Evolutionary conservation across 176 grass and related monocot species (phyloP).

Genomic region (Triticum aestivum): DNA sequence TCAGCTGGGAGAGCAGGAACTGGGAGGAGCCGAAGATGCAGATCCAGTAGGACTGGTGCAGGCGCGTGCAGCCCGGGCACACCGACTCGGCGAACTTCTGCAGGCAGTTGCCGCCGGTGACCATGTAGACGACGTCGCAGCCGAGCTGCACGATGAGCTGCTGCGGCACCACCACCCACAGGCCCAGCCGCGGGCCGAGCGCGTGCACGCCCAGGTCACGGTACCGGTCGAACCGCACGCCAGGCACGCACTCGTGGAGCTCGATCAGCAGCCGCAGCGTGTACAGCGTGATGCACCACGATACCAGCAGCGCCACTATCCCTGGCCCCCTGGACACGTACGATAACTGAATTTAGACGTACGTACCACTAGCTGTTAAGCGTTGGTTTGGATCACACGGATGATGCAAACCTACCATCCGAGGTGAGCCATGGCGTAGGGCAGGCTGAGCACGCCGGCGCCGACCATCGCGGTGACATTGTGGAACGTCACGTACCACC

Average conservation of each 20-base stretch:
- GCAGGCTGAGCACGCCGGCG: slow-evolving; percentile 74
- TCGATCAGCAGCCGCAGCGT: slow-evolving; percentile 86
- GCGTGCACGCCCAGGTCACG: slow-evolving; percentile 81
- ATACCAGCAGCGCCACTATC: slow-evolving; percentile 44
- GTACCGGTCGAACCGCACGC: slow-evolving; percentile 80
- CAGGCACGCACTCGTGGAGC: slow-evolving; percentile 87
- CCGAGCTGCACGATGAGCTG: slow-evolving; percentile 78
- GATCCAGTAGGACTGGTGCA: slow-evolving; percentile 75
- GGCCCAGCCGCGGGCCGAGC: slow-evolving; percentile 64
- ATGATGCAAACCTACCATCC: slow-evolving; percentile 42
- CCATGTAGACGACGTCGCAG: slow-evolving; percentile 78
- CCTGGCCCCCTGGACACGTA: slow-evolving; percentile 41
- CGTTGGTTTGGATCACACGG: no score
- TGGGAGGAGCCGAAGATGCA: slow-evolving; percentile 73
- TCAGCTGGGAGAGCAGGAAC: slow-evolving; percentile 75
- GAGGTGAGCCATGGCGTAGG: slow-evolving; percentile 63
- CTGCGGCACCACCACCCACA: slow-evolving; percentile 81
- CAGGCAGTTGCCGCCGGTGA: slow-evolving; percentile 69
- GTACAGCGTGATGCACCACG: slow-evolving; percentile 85
- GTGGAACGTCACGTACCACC: slow-evolving; percentile 74
- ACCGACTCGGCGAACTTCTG: slow-evolving; percentile 50
- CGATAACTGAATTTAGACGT: neutral
- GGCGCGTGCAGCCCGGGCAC: slow-evolving; percentile 33
- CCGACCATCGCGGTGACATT: slow-evolving; percentile 77
- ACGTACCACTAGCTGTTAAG: neutral